Evolutionary conservation across 768 basidiomycete species (phyloP).

Genomic region (Rhizopogon vulgaris): DNA sequence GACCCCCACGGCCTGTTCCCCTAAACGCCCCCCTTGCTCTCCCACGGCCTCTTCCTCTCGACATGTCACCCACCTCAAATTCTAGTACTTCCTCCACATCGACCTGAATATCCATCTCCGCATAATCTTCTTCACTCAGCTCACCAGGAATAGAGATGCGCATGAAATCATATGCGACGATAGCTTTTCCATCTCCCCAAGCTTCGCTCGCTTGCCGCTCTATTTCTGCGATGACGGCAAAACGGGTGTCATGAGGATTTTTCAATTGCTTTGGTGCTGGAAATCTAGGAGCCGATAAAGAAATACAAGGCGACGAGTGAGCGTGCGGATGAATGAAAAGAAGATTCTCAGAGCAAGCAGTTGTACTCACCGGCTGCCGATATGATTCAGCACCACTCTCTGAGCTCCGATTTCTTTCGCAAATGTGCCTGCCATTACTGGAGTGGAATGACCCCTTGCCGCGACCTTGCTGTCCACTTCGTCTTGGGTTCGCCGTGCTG

Average conservation of each 20-base stretch:
- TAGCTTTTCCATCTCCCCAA: constrained; percentile 45
- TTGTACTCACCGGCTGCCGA: constrained; percentile 53
- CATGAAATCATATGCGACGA: constrained; percentile 56
- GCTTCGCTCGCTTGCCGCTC: constrained; percentile 56
- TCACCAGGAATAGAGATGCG: constrained; percentile 32
- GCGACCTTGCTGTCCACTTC: constrained; percentile 44
- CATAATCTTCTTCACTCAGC: neutral
- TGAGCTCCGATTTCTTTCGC: constrained; percentile 56
- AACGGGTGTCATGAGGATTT: constrained; percentile 24
- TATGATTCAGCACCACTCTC: constrained; percentile 70
- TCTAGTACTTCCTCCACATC: neutral
- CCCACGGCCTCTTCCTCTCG: neutral
- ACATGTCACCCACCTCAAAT: neutral
- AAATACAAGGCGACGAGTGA: neutral
- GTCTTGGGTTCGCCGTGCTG: constrained; percentile 35
- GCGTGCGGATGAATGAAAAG: neutral
- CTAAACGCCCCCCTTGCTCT: neutral
- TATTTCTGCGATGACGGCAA: constrained; percentile 51
- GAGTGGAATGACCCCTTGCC: constrained; percentile 73
- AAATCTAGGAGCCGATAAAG: constrained; percentile 34
- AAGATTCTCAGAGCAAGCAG: neutral
- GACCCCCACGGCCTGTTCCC: neutral
- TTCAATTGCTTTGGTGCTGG: constrained; percentile 39
- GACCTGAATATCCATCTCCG: neutral
- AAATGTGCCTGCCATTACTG: constrained; percentile 72